phyloP scores from a whole-genome alignment of 805 yeast genomes.

The Metschnikowia lunata region DNA sequence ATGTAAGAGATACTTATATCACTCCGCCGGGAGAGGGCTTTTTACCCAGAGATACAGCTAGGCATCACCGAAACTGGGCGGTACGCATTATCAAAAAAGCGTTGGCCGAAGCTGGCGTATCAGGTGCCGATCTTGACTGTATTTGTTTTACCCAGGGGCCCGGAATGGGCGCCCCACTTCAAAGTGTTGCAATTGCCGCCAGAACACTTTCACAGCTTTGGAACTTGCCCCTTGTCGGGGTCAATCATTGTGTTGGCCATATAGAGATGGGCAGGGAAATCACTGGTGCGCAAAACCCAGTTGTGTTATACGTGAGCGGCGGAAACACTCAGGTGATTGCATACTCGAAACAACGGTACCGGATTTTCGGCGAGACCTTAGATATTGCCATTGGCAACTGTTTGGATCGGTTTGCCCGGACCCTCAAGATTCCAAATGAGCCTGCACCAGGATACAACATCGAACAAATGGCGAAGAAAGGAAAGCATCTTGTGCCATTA shows the following conservation, averaged over 20 bases:
- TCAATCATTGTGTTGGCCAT: slow-evolving; percentile 96
- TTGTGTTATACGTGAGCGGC: slow-evolving; percentile 94
- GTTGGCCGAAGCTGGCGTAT: slow-evolving; percentile 54
- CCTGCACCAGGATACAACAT: slow-evolving; percentile 98
- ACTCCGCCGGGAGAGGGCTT: slow-evolving; percentile 99
- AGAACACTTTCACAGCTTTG: slow-evolving; percentile 77
- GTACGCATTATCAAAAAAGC: slow-evolving; percentile 70
- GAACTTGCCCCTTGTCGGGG: slow-evolving; percentile 85
- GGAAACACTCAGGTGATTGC: slow-evolving; percentile 99
- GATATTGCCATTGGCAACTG: slow-evolving; percentile 98
- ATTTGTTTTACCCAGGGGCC: slow-evolving; percentile 98
- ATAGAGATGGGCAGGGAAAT: slow-evolving; percentile 99
- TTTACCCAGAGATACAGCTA: slow-evolving; percentile 91
- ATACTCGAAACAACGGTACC: slow-evolving; percentile 84
- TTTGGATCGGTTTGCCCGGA: slow-evolving; percentile 91
- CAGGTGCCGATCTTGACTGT: slow-evolving; percentile 56
- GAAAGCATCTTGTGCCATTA: slow-evolving; percentile 58
- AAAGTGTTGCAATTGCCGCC: slow-evolving; percentile 89
- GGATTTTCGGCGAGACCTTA: slow-evolving; percentile 98
- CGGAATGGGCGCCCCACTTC: slow-evolving; percentile 99
- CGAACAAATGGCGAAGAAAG: slow-evolving; percentile 84
- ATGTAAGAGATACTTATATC: slow-evolving; percentile 88
- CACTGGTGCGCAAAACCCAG: slow-evolving; percentile 97
- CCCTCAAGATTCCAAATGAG: slow-evolving; percentile 79
- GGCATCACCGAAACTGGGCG: slow-evolving; percentile 95